Conservation (phyloP, 352 stramenopile genomes). For the Lagenidium giganteum region DNA sequence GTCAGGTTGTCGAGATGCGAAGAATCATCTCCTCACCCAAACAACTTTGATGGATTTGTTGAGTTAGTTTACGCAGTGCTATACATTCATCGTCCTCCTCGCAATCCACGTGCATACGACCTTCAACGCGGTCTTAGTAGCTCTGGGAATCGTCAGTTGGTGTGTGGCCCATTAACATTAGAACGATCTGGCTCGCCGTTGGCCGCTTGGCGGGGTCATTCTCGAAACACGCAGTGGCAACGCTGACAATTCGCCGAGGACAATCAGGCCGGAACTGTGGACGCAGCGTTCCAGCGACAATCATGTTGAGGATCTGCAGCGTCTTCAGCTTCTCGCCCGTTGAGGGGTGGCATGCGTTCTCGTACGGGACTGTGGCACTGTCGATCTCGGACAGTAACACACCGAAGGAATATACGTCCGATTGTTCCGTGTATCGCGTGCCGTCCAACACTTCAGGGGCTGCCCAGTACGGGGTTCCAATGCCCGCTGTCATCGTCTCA, state of each 20-base stretch:
- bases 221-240: slow-evolving; percentile 56
- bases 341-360: no score
- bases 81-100: no score
- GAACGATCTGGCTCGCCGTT: slow-evolving; percentile 68
- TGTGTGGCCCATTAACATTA: no score
- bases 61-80: no score
- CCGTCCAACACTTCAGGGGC: slow-evolving; percentile 64
- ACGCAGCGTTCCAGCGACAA: slow-evolving; percentile 68
- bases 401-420: slow-evolving; percentile 72
- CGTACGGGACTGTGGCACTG: slow-evolving; percentile 65
- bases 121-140: no score
- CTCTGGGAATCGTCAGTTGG: no score
- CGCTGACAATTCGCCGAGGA: slow-evolving; percentile 35
- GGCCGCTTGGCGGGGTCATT: slow-evolving; percentile 55
- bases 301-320: slow-evolving; percentile 78
- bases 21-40: no score
- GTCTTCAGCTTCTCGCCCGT: slow-evolving; percentile 70
- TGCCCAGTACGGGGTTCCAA: slow-evolving; percentile 71
- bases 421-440: slow-evolving; percentile 73
- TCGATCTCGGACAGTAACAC: slow-evolving; percentile 75
- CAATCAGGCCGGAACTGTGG: slow-evolving; percentile 70
- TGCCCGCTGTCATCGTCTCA: slow-evolving; percentile 74
- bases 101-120: no score
- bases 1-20: no score
- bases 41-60: no score